Evolutionary conservation across 129 eudicot genomes (phyloP), one percentile per base, ranked within the genome.

Genomic region (Helichrysum umbraculigerum): DNA sequence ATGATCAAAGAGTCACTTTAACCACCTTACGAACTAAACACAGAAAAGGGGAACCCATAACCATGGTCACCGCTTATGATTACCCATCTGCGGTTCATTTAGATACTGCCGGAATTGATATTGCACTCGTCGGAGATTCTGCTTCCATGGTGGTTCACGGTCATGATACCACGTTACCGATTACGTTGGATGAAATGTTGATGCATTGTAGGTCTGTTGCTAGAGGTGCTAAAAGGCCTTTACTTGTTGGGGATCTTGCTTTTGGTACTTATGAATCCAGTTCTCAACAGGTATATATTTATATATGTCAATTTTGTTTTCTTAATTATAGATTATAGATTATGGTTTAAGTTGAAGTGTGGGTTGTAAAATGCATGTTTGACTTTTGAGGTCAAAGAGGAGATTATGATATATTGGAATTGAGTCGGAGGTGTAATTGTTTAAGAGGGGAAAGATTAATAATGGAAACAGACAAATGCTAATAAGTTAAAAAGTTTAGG

Each of bases 111-210:
- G 98, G 98, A 14, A 87, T 93, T 7, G 98, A 93, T 58, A 82
- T 93, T 20, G 91, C 96, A 54, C 83, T 93, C 3, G 98, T 93
- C 41, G 98, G 98, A 4, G 98, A 93, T 42, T 93, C 98, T 8
- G 98, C 98, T 17, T 65, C 97, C 35, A 93, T 93, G 98, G 98
- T 93, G 50, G 97, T 93, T 73, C 98, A 93, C 72, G 98, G 96
- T 7, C 88, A 93, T 60, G 98, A 93, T 72, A 93, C 98, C 35
- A 93, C 98, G 25, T 76, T 93, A 81, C 97, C 98, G n/a, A 88
- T 93, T 34, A 85, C 91, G 62, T 37, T 93, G 30, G 97, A 91
- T 37, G 97, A 93, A 79, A 93, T 93, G 98, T 77, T 93, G 51
- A 82, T 89, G 34, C 98, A 93, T 73, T 93, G 98, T 60, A 78